Percentiles rank a stretch among this genome's conserved stretches.
phyloP scores from a whole-genome alignment of 2,329 filamentous ascomycete species.

The Fusarium sacchari region DNA sequence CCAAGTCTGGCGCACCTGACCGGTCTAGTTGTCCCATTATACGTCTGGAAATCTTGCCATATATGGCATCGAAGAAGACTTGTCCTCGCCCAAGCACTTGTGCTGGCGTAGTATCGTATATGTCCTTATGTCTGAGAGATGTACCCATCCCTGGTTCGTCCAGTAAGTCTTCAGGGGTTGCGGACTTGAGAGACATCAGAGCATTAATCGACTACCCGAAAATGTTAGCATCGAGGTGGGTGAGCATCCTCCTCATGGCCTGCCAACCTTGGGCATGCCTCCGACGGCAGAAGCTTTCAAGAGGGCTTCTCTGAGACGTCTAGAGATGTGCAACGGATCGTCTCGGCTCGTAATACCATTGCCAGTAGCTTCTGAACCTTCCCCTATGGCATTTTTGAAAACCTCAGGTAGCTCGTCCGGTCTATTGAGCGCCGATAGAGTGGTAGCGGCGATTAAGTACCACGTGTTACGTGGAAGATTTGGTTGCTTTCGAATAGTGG shows the following conservation, averaged over 20 bases:
- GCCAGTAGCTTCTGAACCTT: neutral
- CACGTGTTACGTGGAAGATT: constrained; percentile 40
- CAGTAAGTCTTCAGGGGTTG: constrained; percentile 39
- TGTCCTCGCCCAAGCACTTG: constrained; percentile 35
- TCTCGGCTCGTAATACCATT: constrained; percentile 5
- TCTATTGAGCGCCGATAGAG: constrained; percentile 38
- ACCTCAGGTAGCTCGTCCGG: constrained; percentile 38
- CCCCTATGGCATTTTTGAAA: constrained; percentile 22
- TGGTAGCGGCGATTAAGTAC: constrained; percentile 42
- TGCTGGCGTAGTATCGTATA: constrained; percentile 28
- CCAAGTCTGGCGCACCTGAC: constrained; percentile 40
- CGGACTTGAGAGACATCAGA: constrained; percentile 35
- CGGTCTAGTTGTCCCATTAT: constrained; percentile 43
- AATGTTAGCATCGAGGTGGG: constrained; percentile 3
- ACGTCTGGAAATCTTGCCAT: constrained; percentile 41
- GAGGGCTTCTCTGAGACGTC: constrained; percentile 40
- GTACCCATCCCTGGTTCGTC: constrained; percentile 12
- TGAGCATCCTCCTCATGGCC: neutral
- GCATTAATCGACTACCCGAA: constrained; percentile 38
- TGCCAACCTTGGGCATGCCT: constrained; percentile 40
- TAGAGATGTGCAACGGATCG: constrained; percentile 32
- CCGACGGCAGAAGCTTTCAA: constrained; percentile 41
- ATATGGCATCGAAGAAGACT: constrained; percentile 37
- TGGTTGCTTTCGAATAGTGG: constrained; percentile 36
- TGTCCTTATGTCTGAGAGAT: constrained; percentile 25